Evolutionary conservation across 2,329 filamentous ascomycete species (phyloP), one percentile per base, ranked within the genome.

Genomic region (Fusarium sororula): DNA sequence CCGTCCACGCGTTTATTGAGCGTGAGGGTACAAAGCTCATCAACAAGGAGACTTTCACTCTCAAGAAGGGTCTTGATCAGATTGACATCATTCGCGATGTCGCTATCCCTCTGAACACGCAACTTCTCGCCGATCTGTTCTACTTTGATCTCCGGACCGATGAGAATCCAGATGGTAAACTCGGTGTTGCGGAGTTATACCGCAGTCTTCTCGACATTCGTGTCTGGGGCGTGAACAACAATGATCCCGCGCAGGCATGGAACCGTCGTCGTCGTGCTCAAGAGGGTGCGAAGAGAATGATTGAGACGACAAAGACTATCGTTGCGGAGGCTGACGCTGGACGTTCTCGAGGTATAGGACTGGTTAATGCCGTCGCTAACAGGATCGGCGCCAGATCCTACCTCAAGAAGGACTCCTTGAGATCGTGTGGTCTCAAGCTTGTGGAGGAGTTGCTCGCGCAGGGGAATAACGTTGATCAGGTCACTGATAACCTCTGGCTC

Each of bases 131-230:
- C 0, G 87, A 90, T 47, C 81, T 89, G 18, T 90, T 90, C 79
- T 89, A 88, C 59, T 82, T 91, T 39, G 90, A 90, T 7, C 75
- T 92, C 37, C 88, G 89, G 73, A 87, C 86, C 0, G 80, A 84
- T 0, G 84, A 90, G 73, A 85, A 87, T 26, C 89, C 89, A 0
- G 81, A 82, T 15, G 90, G 90, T 15, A 79, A 76, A 1, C 81
- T 85, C n/a, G 79, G 80, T 7, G 72, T 79, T 3, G 78, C 83
- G 2, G 81, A 86, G 24, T 72, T 88, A 35, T 88, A 86, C 77
- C 79, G 79, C 4, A 71, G 82, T 26, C 78, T 87, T 28, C 74
- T 85, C 24, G 81, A 86, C 63, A 79, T 87, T 30, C 85, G 85
- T 39, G 80, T 82, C 63, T 87, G 83, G 81, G 85, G 83, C 20